Base-by-base conservation (phyloP, 2,329 filamentous ascomycete genomes). In the Ceratocystiopsis sp. region DNA sequence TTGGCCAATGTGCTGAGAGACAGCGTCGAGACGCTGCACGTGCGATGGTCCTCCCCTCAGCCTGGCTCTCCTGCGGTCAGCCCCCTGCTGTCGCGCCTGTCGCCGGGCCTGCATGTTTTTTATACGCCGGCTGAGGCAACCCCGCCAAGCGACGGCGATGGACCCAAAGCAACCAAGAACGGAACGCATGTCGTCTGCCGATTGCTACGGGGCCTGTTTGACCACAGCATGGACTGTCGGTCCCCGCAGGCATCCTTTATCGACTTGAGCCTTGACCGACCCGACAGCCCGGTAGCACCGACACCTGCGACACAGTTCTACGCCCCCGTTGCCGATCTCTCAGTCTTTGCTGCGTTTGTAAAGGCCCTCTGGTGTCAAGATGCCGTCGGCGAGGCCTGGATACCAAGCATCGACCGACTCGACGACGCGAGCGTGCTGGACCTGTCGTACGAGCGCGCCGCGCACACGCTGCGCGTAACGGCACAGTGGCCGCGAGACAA, bases 51-150 rank as follows among this genome's bases (percentile, higher is more conserved):
- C n/a, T 73, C 76, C 14, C 63, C 74, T 3, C 53, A 55, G 8
- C 53, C 67, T 2, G 80, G 78, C 56, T 79, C 78, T 56, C 63
- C 71, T 35, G 64, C 71, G 1, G 63, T 79, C 38, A 68, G 78
- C 35, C 87, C 87, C 2, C 80, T 91, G 53, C 65, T 73, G 37
- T 85, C 85, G 42, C 73, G 82, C 46, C 60, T 86, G 14, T 77
- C 84, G 2, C 78, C 87, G 0, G 89, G 89, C 3, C 63, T 96
- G 18, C 86, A 95, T 63, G 65, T 86, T 21, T 82, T 82, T 53
- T 86, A 79, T 56, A 82, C 80, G 0, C 80, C 81, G n/a, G 0
- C 38, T n/a, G 21, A 25, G 16, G 34, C 15, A 13, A 32, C 1
- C 12, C 32, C 34, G 15, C 33, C 16, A 10, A 14, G n/a, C n/a